These are phyloP conservation scores for Yamadazyma diddensiae DNA, from an alignment of 1,139 yeast species.

Conservation along the genomic window DNA sequence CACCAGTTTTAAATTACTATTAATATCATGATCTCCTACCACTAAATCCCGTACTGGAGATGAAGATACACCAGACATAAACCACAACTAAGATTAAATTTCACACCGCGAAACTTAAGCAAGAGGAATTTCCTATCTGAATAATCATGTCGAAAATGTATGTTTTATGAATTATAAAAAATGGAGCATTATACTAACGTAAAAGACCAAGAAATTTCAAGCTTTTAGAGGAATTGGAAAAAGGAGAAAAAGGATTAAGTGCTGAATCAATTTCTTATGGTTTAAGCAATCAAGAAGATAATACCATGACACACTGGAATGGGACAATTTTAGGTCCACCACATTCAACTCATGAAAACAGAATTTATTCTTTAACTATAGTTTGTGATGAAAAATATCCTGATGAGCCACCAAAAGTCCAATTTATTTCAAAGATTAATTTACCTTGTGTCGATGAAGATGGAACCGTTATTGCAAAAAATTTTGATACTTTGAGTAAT, in stretches of 20 bases:
- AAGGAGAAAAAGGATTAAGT: slow-evolving; percentile 96
- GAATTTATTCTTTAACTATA: slow-evolving; percentile 81
- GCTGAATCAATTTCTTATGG: slow-evolving; percentile 97
- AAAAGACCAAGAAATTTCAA: slow-evolving; percentile 88
- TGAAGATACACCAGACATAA: no score
- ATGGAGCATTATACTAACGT: slow-evolving; percentile 7
- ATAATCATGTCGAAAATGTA: slow-evolving; percentile 12
- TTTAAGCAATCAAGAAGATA: slow-evolving; percentile 81
- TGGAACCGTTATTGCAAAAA: slow-evolving; percentile 62
- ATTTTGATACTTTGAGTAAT: slow-evolving; percentile 67
- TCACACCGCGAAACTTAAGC: background rate
- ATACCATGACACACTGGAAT: slow-evolving; percentile 91
- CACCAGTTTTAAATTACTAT: slow-evolving; percentile 12
- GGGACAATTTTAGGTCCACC: slow-evolving; percentile 98
- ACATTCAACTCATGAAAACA: slow-evolving; percentile 87
- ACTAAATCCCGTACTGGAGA: slow-evolving; percentile 1
- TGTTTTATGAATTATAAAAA: slow-evolving; percentile 1
- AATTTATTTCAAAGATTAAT: slow-evolving; percentile 78
- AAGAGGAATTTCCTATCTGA: background rate
- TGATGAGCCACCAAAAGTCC: slow-evolving; percentile 79
- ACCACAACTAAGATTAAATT: no score
- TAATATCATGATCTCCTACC: slow-evolving; percentile 5
- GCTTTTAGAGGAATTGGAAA: slow-evolving; percentile 90
- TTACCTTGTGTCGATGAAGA: slow-evolving; percentile 80
- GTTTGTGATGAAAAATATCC: slow-evolving; percentile 87